Percentiles rank a stretch among this genome's conserved stretches.
Conservation (phyloP, 2,329 filamentous ascomycete genomes). For the Trichoderma arundinaceum region DNA sequence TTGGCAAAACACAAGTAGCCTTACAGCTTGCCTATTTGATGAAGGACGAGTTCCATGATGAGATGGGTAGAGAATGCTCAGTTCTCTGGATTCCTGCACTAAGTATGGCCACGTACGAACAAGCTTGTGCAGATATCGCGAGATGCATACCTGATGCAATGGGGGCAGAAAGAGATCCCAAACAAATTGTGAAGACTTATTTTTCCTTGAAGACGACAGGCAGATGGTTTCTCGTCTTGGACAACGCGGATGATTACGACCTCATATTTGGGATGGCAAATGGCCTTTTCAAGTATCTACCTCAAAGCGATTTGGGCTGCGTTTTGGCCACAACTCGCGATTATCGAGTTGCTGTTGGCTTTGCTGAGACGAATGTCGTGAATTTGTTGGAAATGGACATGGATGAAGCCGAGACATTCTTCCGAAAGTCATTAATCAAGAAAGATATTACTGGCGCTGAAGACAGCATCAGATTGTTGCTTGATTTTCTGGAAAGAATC, state of each 20-base stretch:
- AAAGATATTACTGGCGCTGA: constrained; percentile 2
- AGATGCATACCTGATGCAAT: constrained; percentile 38
- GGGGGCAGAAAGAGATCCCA: constrained; percentile 54
- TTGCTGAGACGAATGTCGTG: constrained; percentile 38
- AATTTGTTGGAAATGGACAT: constrained; percentile 41
- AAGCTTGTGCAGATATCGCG: constrained; percentile 44
- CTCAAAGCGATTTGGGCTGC: constrained; percentile 39
- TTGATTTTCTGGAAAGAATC: constrained; percentile 45
- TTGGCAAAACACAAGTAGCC: constrained; percentile 49
- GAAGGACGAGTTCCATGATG: constrained; percentile 44
- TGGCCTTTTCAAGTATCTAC: constrained; percentile 41
- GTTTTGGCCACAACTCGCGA: constrained; percentile 46
- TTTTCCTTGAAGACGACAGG: constrained; percentile 36
- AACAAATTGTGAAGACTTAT: constrained; percentile 60
- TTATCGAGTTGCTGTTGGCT: constrained; percentile 40
- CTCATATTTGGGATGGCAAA: constrained; percentile 35
- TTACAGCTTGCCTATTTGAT: constrained; percentile 49
- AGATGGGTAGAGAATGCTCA: constrained; percentile 41
- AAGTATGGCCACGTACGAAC: constrained; percentile 45
- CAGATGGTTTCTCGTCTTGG: constrained; percentile 37
- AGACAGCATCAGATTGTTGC: constrained; percentile 35
- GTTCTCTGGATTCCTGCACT: constrained; percentile 52
- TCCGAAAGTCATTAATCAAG: constrained; percentile 37
- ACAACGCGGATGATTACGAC: constrained; percentile 48
- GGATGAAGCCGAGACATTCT: constrained; percentile 38